Conservation (phyloP, 495 filamentous ascomycete genomes). For the Aspergillus mulundensis region DNA sequence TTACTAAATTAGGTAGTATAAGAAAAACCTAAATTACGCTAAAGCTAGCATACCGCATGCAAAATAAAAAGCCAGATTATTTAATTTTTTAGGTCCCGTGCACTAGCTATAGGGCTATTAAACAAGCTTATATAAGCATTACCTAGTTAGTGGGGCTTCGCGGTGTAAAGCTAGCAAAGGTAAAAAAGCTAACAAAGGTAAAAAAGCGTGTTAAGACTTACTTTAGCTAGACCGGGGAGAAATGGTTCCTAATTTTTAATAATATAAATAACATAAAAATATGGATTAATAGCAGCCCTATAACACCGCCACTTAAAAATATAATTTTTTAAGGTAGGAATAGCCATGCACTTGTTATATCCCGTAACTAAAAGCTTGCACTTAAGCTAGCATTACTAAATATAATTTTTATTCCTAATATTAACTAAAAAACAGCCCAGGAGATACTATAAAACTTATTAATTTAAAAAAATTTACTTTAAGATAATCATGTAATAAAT, state of each 20-base stretch:
- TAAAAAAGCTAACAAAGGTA: not conserved
- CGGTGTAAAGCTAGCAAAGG: not conserved
- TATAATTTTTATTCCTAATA: not conserved
- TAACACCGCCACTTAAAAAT: not conserved
- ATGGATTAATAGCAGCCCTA: not conserved
- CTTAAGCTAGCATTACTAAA: not conserved
- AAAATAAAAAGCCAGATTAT: conserved; percentile 22
- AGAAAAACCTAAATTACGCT: conserved; percentile 43
- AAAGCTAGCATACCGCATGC: conserved; percentile 28
- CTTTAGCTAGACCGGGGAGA: not conserved
- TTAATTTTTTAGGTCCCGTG: conserved; percentile 3
- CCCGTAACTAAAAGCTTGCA: not conserved
- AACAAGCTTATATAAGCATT: conserved; percentile 2
- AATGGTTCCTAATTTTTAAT: conserved; percentile 4
- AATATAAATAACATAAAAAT: not conserved
- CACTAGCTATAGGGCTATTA: not conserved
- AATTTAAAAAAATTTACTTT: not conserved
- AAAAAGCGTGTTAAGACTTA: not conserved
- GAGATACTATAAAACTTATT: not conserved
- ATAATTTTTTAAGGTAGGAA: not conserved
- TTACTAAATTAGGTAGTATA: conserved; percentile 38
- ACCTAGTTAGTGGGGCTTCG: not conserved
- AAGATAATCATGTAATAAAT: conserved; percentile 19
- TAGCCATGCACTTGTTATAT: conserved; percentile 2
- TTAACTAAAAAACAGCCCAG: not conserved